Conservation (phyloP, 1,284 basidiomycete species). For the Puccinia polysora region DNA sequence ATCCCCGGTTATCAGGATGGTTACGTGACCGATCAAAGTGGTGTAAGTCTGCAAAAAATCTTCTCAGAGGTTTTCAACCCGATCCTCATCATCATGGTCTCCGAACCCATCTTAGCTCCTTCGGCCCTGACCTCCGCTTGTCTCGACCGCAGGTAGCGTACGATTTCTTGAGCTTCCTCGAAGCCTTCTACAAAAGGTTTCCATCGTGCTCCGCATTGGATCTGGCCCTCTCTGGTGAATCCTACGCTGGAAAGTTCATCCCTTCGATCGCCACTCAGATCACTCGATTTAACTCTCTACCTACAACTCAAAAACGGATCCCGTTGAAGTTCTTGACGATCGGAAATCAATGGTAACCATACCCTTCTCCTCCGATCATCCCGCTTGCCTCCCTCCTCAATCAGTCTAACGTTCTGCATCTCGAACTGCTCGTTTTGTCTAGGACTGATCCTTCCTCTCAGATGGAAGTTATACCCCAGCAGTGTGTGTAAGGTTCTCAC, state of each 20-base stretch:
- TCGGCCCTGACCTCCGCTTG: background rate
- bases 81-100: background rate
- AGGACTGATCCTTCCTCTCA: slow-evolving; percentile 13
- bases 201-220: background rate
- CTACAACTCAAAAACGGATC: background rate
- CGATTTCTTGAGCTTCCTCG: slow-evolving; percentile 12
- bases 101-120: background rate
- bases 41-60: background rate
- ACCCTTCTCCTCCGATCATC: too few species aligned
- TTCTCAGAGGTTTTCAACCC: background rate
- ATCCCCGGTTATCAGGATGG: background rate
- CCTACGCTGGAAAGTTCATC: slow-evolving; percentile 13
- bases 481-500: background rate
- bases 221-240: slow-evolving; percentile 8
- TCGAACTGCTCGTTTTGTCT: background rate
- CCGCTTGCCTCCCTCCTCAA: background rate
- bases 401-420: background rate
- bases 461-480: background rate
- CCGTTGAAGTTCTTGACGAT: background rate
- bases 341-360: slow-evolving; percentile 21
- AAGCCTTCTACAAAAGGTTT: slow-evolving; percentile 2
- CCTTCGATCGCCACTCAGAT: slow-evolving; percentile 9
- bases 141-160: background rate
- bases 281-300: background rate
- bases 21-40: slow-evolving; percentile 4